Evolutionary conservation across 1,284 basidiomycete genomes (phyloP).

Genomic region (Trichosporon ovoides): DNA sequence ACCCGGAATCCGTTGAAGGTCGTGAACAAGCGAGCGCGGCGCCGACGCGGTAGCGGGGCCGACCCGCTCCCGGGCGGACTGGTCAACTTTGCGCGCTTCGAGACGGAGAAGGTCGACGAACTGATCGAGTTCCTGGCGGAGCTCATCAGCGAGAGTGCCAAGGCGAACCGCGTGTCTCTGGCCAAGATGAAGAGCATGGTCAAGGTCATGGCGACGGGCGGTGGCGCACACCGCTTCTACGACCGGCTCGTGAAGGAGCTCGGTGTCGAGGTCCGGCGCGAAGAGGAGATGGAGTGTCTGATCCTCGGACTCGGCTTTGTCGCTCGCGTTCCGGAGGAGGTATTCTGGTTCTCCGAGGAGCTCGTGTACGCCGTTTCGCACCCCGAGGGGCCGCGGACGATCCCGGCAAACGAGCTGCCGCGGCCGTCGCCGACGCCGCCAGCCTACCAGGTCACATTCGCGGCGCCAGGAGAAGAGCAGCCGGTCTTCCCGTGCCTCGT

Average conservation of each 20-base stretch:
- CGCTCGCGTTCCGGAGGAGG: slow-evolving; percentile 90
- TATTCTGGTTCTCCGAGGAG: slow-evolving; percentile 98
- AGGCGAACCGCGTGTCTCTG: slow-evolving; percentile 80
- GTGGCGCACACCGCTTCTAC: slow-evolving; percentile 92
- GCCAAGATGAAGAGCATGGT: slow-evolving; percentile 88
- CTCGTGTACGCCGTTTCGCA: slow-evolving; percentile 81
- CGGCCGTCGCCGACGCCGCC: slow-evolving; percentile 91
- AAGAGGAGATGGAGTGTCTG: slow-evolving; percentile 99
- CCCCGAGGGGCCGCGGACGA: slow-evolving; percentile 40
- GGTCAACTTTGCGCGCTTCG: slow-evolving; percentile 96
- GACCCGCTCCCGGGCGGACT: slow-evolving; percentile 91
- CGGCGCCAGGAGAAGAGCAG: slow-evolving; percentile 56
- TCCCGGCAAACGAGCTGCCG: slow-evolving; percentile 56
- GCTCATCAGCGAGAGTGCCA: slow-evolving; percentile 80
- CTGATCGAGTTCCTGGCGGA: slow-evolving; percentile 84
- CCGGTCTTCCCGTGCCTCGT: slow-evolving; percentile 93
- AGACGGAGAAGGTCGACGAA: slow-evolving; percentile 80
- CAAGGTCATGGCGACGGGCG: slow-evolving; percentile 97
- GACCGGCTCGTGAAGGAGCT: slow-evolving; percentile 71
- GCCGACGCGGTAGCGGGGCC: slow-evolving; percentile 53
- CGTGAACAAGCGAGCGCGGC: slow-evolving; percentile 2
- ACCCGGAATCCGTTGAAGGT: slow-evolving; percentile 25
- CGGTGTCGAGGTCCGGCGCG: slow-evolving; percentile 76
- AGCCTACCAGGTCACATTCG: slow-evolving; percentile 81
- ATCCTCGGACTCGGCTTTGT: slow-evolving; percentile 97